Percentiles rank a stretch among this genome's conserved stretches.
Conservation (phyloP, 257 asterid genomes). For the Coffea canephora region DNA sequence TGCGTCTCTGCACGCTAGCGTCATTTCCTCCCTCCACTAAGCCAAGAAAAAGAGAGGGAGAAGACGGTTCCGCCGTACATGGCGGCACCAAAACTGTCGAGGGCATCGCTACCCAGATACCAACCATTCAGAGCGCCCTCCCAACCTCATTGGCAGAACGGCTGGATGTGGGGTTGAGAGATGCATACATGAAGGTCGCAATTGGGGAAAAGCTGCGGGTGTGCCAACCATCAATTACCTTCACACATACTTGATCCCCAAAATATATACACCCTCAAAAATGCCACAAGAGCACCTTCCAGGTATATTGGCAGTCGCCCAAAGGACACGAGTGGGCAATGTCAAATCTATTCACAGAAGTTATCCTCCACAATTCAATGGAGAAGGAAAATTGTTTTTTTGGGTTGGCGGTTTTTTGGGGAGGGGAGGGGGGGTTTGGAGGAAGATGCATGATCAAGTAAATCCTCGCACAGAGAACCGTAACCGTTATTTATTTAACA, state of each 20-base stretch:
- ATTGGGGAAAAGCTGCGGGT: background rate
- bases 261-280: background rate
- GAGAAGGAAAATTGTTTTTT: too few species aligned
- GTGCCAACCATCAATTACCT: background rate
- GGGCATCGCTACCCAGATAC: background rate
- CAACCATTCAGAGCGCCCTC: background rate
- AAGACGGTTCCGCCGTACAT: background rate
- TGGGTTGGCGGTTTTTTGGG: too few species aligned
- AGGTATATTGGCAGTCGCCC: background rate
- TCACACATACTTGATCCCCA: background rate
- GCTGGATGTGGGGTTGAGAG: background rate
- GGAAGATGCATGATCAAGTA: background rate
- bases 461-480: background rate
- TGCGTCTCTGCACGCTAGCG: background rate
- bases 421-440: background rate
- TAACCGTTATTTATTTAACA: background rate
- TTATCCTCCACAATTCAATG: too few species aligned
- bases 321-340: background rate
- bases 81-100: background rate
- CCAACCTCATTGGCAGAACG: background rate
- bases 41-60: background rate
- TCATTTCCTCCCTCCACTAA: background rate
- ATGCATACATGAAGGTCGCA: background rate
- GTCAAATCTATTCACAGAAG: too few species aligned
- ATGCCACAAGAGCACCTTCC: background rate